A percentile compares a stretch with the other conserved stretches of the same genome.
Conservation (phyloP, 2,329 filamentous ascomycete genomes). For the Fusarium humuli region DNA sequence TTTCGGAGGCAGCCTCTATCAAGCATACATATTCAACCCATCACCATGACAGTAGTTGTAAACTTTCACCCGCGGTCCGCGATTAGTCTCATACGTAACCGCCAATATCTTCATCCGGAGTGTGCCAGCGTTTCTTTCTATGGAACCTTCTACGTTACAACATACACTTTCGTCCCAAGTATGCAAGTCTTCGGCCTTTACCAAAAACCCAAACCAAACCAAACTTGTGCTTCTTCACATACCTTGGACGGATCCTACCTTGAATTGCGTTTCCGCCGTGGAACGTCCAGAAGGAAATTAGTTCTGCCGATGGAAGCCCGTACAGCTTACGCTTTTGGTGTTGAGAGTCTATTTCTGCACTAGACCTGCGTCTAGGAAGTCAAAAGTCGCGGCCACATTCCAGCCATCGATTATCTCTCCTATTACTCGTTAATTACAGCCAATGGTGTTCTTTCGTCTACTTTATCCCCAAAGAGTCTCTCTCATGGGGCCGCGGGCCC, state of each 20-base stretch:
- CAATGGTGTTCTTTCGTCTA: not conserved
- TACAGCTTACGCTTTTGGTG: not conserved
- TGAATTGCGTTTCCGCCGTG: conserved; percentile 8
- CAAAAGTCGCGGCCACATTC: conserved; percentile 28
- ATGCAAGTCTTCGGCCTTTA: conserved; percentile 8
- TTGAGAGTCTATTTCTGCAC: not conserved
- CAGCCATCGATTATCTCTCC: not conserved
- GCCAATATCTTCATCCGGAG: not conserved
- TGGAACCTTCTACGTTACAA: conserved; percentile 17
- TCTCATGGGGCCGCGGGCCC: not conserved
- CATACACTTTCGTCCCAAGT: not conserved
- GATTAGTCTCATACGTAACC: not conserved
- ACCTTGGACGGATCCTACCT: conserved; percentile 5
- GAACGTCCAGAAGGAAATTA: conserved; percentile 26
- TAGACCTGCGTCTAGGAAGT: conserved; percentile 4
- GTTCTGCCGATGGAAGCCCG: not conserved
- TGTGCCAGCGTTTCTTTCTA: not conserved
- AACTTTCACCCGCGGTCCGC: conserved; percentile 6
- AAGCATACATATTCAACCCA: not conserved
- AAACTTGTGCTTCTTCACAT: conserved; percentile 5
- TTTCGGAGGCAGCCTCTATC: not conserved
- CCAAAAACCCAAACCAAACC: not conserved
- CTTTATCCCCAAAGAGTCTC: conserved; percentile 4
- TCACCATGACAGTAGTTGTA: not conserved
- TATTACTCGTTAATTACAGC: not conserved